Evolutionary conservation across 257 asterid species (phyloP), one percentile per base, ranked within the genome.

Genomic region (Salvia splendens): DNA sequence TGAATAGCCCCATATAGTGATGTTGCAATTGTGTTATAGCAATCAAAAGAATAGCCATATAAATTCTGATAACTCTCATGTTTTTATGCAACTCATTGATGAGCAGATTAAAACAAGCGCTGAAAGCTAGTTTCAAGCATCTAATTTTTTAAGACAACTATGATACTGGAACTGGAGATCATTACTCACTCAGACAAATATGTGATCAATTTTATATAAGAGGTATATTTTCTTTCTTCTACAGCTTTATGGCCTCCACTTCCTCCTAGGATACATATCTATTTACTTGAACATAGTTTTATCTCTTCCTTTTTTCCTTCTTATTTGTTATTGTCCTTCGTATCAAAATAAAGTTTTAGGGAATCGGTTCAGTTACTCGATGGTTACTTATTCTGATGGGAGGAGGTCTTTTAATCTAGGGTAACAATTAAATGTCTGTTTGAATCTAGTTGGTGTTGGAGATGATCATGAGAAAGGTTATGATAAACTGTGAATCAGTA

Each of bases 81-180:
- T 43, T 63, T 45, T n/a, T 8, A 14, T 77, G 42, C 68, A 69
- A 17, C 10, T 32, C 40, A 63, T 71, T 70, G 68, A 68, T 72
- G 67, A 10, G 68, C 74, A 94, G 99, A 70, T 82, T 94, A 77
- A 94, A 88, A 85, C 96, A 91, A 86, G 92, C 97, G n/a, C 79
- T 94, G 70, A 88, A 94, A 80, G 99, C 95, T 83, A 97, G 97
- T 65, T 94, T 94, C 83, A 85, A 81, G 84, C 96, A 94, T 82
- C 93, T 94, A 59, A 81, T 94, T 56, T 94, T 94, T 68, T 96
- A 94, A 87, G 99, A 94, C 82, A 94, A 94, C 79, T 94, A 94
- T 75, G 99, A 94, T 81, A 94, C 97, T 66, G 97, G 99, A 66
- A 88, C 96, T 10, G 99, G 99, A 58, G 97, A 94, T 73, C 99